Evolutionary conservation across 179 eudicot genomes (phyloP).

Genomic region (Camellia oleifera): DNA sequence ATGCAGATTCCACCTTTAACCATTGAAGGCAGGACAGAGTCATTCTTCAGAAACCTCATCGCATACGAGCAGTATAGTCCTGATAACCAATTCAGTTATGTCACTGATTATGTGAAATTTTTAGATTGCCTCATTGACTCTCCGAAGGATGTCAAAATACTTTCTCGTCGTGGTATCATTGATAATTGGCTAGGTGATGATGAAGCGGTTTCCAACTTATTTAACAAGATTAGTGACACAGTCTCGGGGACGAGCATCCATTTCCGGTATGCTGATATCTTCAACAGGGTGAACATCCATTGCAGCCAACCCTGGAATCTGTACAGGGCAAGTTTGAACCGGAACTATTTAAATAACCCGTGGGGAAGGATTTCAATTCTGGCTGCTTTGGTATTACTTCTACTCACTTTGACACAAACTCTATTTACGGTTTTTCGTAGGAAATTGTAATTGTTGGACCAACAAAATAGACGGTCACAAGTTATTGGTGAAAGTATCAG

Average conservation of each 20-base stretch:
- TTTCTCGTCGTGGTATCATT: neutral
- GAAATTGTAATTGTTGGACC: too few species aligned
- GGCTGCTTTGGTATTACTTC: neutral
- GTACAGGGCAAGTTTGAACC: neutral
- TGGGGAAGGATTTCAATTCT: neutral
- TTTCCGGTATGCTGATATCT: neutral
- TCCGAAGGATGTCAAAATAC: neutral
- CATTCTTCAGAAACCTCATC: too few species aligned
- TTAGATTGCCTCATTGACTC: neutral
- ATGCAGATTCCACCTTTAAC: too few species aligned
- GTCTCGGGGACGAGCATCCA: neutral
- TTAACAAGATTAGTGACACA: neutral
- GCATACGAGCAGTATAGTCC: neutral
- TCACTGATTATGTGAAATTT: neutral
- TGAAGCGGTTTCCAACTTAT: neutral
- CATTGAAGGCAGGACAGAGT: too few species aligned
- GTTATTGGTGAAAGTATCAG: too few species aligned
- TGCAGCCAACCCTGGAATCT: neutral
- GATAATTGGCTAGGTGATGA: neutral
- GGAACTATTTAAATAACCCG: neutral
- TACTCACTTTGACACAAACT: neutral
- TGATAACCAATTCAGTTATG: neutral
- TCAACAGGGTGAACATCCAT: neutral
- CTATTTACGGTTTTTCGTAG: neutral
- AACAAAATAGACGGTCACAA: too few species aligned